These are phyloP conservation scores for Calonectria crousiana DNA, from an alignment of 2,329 filamentous ascomycete genomes.

Conservation along the genomic window DNA sequence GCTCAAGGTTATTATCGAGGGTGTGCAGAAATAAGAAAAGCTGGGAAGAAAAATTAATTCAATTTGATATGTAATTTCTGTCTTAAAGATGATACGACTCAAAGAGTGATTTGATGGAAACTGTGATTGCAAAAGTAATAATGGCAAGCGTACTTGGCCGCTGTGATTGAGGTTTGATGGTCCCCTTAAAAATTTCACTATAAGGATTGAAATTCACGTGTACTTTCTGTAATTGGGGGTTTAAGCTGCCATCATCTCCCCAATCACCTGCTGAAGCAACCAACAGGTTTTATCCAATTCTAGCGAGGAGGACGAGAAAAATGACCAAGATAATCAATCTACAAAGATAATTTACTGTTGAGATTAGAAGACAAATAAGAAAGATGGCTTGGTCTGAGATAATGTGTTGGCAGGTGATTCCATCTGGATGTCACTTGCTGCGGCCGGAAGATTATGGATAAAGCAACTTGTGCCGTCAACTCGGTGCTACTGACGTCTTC, in stretches of 20 bases:
- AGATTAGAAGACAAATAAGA: background rate
- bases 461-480: background rate
- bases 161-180: too few species aligned
- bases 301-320: too few species aligned
- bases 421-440: background rate
- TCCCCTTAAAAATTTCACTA: too few species aligned
- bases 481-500: background rate
- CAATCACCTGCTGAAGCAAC: too few species aligned
- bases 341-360: background rate
- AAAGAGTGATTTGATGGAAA: background rate
- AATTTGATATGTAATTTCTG: background rate
- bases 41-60: background rate
- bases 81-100: background rate
- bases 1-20: constrained; percentile 41
- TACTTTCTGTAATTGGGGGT: too few species aligned
- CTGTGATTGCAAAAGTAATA: background rate
- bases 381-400: background rate
- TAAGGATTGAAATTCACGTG: background rate
- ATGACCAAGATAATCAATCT: background rate
- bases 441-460: background rate
- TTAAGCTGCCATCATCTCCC: too few species aligned
- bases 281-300: too few species aligned
- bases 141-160: background rate
- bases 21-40: constrained; percentile 20
- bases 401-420: background rate